phyloP scores from a whole-genome alignment of 1,284 basidiomycete genomes.

The Fomitopsis pinicola region DNA sequence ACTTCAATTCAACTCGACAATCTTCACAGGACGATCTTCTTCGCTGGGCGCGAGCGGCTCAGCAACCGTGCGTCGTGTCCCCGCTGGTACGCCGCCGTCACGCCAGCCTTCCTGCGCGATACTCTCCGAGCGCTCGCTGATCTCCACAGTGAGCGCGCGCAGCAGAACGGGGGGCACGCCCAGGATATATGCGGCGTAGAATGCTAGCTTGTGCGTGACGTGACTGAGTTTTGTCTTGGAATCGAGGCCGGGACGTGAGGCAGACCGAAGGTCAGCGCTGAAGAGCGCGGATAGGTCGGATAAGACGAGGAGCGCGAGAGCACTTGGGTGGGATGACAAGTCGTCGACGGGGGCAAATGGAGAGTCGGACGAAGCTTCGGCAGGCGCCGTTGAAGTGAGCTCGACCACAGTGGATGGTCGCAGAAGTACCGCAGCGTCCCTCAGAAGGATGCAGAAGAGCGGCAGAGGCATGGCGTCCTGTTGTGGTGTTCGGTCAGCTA shows the following conservation, averaged over 20 bases:
- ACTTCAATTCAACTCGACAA: not conserved
- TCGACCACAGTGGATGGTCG: slow-evolving; percentile 42
- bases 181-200: slow-evolving; percentile 52
- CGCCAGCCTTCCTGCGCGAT: not conserved
- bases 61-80: no score
- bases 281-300: slow-evolving; percentile 49
- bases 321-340: slow-evolving; percentile 33
- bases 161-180: slow-evolving; percentile 37
- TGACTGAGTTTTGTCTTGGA: slow-evolving; percentile 29
- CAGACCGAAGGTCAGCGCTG: slow-evolving; percentile 5
- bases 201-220: slow-evolving; percentile 48
- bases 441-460: slow-evolving; percentile 47
- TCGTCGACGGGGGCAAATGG: slow-evolving; percentile 15
- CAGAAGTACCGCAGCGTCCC: slow-evolving; percentile 48
- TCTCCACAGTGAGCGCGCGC: slow-evolving; percentile 39
- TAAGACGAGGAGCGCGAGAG: slow-evolving; percentile 39
- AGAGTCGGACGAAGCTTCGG: not conserved
- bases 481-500: slow-evolving; percentile 7
- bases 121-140: slow-evolving; percentile 22
- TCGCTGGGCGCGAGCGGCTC: not conserved
- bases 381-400: slow-evolving; percentile 17
- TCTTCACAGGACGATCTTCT: not conserved
- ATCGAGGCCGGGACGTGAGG: not conserved
- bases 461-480: slow-evolving; percentile 44
- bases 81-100: not conserved